Conservation (phyloP, 208 protist species). For the Acanthamoeba healyi region DNA sequence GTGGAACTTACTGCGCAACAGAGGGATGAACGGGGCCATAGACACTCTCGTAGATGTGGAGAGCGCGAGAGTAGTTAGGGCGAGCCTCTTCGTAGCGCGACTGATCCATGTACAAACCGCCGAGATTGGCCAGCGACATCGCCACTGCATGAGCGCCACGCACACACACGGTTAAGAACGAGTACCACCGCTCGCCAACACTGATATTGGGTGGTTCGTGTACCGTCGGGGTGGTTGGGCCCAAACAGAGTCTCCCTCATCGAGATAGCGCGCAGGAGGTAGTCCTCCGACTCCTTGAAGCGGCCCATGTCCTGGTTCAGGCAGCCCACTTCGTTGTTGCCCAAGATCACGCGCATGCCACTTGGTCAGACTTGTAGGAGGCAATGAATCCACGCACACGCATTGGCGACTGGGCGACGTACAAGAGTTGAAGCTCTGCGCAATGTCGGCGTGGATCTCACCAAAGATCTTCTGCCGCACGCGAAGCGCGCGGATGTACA, state of each 20-base stretch:
- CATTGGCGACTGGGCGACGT: not conserved
- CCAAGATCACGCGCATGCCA: no score
- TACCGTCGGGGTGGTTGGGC: slow-evolving; percentile 51
- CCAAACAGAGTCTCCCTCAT: slow-evolving; percentile 29
- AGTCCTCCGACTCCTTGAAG: slow-evolving; percentile 35
- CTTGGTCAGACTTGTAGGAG: no score
- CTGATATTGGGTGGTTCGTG: not conserved
- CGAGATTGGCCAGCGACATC: slow-evolving; percentile 40
- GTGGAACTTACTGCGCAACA: slow-evolving; percentile 65
- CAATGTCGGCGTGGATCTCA: slow-evolving; percentile 32
- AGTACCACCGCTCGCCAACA: no score
- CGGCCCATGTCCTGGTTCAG: slow-evolving; percentile 75
- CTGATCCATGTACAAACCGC: slow-evolving; percentile 57
- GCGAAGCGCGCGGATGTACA: slow-evolving; percentile 34
- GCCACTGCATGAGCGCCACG: not conserved
- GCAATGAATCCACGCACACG: no score
- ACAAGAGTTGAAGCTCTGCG: slow-evolving; percentile 43
- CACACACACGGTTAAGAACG: not conserved
- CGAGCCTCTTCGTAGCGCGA: slow-evolving; percentile 20
- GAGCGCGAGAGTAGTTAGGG: slow-evolving; percentile 28
- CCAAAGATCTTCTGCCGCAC: slow-evolving; percentile 61
- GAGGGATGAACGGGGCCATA: slow-evolving; percentile 61
- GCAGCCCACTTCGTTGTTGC: slow-evolving; percentile 15
- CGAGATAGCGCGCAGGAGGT: slow-evolving; percentile 23
- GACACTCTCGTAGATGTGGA: slow-evolving; percentile 74